Evolutionary conservation across 208 protist genomes (phyloP), one percentile per base, ranked within the genome.

Genomic region (Endotrypanum monterogeii): DNA sequence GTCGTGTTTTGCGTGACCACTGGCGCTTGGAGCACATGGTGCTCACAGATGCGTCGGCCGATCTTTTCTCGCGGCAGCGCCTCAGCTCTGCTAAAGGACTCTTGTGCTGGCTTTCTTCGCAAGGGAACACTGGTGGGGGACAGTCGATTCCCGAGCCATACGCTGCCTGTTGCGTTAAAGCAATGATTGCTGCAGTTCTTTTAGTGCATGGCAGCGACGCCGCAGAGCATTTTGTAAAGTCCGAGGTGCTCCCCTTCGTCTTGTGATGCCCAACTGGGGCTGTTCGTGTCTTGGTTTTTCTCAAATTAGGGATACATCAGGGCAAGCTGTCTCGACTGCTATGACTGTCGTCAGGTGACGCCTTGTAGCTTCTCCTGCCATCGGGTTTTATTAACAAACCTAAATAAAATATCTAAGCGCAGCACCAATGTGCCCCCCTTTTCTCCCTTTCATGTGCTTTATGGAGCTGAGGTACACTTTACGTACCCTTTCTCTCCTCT

Each of bases 21-120:
- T 97, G 93, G 91, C 69, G 80, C 37, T 74, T 97, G 72, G 89
- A 94, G 60, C 74, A 92, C 84, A 86, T 97, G 85, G 76, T 97
- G 3, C 82, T 97, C 12, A 93, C 93, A n/a, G 93, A 97, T 72
- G 84, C 85, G 30, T 89, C 87, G 3, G 82, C 89, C 16, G 79
- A 93, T 28, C 67, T 94, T 41, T 83, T 97, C 71, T 81, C 84
- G 3, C 65, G 71, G n/a, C 71, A 88, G 57, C 79, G 85, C 51
- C 62, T 86, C 41, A 76, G 67, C 23, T 89, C 87, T 2, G 75
- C 89, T 16, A 84, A 85, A 50, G 88, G 84, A 14, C 74, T 94
- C 35, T 66, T 89, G 39, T 68, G 74, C 16, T 95, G 90, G 89
- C 69, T 95, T 0, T 74, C 89, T 25, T 54, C 76, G 23, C 72